Conservation (phyloP, 139 green algal genomes). For the Spirogloea muscicola region DNA sequence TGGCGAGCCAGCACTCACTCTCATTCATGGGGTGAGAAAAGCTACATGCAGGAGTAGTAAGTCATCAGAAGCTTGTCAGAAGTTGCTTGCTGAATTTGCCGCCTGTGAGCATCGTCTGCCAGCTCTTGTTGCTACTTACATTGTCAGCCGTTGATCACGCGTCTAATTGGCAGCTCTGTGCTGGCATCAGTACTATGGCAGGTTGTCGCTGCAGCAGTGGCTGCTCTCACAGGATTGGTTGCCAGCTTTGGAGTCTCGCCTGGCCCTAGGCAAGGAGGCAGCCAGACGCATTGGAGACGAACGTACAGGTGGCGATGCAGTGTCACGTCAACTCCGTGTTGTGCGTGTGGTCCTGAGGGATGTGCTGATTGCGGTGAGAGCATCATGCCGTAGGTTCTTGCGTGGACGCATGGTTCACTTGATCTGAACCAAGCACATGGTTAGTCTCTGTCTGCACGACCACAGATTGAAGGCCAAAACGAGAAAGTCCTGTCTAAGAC, state of each 20-base stretch:
- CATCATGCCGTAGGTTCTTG: too few species aligned
- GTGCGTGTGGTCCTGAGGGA: conserved; percentile 24
- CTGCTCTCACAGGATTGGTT: conserved; percentile 35
- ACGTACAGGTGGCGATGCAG: not conserved
- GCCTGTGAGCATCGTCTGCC: not conserved
- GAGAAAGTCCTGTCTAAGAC: too few species aligned
- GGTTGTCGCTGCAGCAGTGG: conserved; percentile 34
- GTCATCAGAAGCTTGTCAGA: not conserved
- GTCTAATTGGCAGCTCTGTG: not conserved
- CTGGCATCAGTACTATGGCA: conserved; percentile 20
- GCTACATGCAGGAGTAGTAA: not conserved
- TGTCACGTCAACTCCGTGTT: conserved; percentile 16
- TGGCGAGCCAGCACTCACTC: not conserved
- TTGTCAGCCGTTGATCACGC: not conserved
- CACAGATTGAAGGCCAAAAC: too few species aligned
- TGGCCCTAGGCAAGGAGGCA: conserved; percentile 10
- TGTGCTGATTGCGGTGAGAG: conserved; percentile 31
- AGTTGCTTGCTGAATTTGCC: not conserved
- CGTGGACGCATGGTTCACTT: too few species aligned
- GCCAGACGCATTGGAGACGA: conserved; percentile 10
- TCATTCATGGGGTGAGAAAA: conserved; percentile 25
- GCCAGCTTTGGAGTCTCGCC: conserved; percentile 5
- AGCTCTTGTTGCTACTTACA: not conserved
- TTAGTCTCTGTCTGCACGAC: too few species aligned
- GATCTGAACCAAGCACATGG: too few species aligned